These are phyloP conservation scores for Lepiota subincarnata DNA, from an alignment of 768 basidiomycete species.

Conservation along the genomic window DNA sequence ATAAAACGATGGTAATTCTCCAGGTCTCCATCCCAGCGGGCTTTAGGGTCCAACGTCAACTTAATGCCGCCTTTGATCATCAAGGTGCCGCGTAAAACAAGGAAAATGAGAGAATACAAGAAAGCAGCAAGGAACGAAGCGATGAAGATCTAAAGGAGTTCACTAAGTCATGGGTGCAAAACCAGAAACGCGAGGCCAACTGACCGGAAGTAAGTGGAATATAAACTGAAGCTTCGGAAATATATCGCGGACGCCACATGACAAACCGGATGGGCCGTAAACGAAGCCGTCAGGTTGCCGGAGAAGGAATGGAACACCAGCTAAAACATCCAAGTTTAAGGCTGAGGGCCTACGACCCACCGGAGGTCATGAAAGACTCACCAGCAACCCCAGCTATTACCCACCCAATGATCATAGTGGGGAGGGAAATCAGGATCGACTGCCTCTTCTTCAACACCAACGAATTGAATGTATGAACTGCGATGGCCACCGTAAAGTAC, in stretches of 20 bases:
- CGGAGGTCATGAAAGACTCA: conserved; percentile 24
- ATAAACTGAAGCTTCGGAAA: conserved; percentile 42
- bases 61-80: conserved; percentile 47
- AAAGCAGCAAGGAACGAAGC: conserved; percentile 50
- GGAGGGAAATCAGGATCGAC: conserved; percentile 41
- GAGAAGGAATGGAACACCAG: conserved; percentile 33
- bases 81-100: conserved; percentile 57
- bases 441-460: conserved; percentile 55
- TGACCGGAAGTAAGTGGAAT: conserved; percentile 62
- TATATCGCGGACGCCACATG: conserved; percentile 46
- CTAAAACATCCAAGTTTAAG: conserved; percentile 15
- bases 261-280: conserved; percentile 49
- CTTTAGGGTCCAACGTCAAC: conserved; percentile 43
- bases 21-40: conserved; percentile 34
- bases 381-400: conserved; percentile 42
- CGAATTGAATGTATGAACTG: conserved; percentile 65
- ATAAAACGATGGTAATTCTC: conserved; percentile 61
- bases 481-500: conserved; percentile 63
- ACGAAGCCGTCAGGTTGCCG: conserved; percentile 24
- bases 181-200: conserved; percentile 14
- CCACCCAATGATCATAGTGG: conserved; percentile 53
- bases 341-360: not conserved
- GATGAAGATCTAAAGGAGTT: conserved; percentile 46
- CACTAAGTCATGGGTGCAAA: conserved; percentile 1
- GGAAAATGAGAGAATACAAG: conserved; percentile 58